These are phyloP conservation scores for Stemphylium lycopersici DNA, from an alignment of 2,329 filamentous ascomycete genomes.

Conservation along the genomic window DNA sequence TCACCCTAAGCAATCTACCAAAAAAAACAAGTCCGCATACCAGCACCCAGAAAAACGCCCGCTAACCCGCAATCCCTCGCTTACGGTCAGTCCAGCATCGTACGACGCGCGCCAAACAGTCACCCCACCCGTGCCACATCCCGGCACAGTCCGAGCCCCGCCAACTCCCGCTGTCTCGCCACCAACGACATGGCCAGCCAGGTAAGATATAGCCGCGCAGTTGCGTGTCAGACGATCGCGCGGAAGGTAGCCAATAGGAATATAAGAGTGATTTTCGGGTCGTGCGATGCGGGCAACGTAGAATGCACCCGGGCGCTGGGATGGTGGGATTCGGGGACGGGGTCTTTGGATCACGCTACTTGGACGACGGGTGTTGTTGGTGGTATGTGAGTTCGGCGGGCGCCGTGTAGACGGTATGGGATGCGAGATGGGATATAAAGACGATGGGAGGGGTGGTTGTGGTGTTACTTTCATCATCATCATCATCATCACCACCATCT, in stretches of 20 bases:
- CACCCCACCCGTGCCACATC: slow-evolving; percentile 4
- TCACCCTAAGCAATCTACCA: too few relatives aligned
- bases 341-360: not conserved
- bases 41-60: not conserved
- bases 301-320: not conserved
- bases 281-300: not conserved
- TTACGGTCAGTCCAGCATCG: slow-evolving; percentile 5
- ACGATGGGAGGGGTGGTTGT: not conserved
- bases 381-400: not conserved
- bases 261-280: not conserved
- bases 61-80: not conserved
- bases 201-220: not conserved
- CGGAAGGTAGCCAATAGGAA: not conserved
- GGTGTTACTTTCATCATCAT: too few relatives aligned
- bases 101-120: slow-evolving; percentile 6
- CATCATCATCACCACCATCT: too few relatives aligned
- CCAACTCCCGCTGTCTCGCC: slow-evolving; percentile 3
- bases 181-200: not conserved
- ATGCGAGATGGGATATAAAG: not conserved
- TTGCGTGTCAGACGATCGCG: not conserved
- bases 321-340: not conserved
- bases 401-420: not conserved
- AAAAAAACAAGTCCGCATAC: too few relatives aligned
- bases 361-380: not conserved
- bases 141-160: slow-evolving; percentile 6